Evolutionary conservation across 352 stramenopile genomes (phyloP), one percentile per base, ranked within the genome.

Genomic region (Hyaloperonospora brassicae): DNA sequence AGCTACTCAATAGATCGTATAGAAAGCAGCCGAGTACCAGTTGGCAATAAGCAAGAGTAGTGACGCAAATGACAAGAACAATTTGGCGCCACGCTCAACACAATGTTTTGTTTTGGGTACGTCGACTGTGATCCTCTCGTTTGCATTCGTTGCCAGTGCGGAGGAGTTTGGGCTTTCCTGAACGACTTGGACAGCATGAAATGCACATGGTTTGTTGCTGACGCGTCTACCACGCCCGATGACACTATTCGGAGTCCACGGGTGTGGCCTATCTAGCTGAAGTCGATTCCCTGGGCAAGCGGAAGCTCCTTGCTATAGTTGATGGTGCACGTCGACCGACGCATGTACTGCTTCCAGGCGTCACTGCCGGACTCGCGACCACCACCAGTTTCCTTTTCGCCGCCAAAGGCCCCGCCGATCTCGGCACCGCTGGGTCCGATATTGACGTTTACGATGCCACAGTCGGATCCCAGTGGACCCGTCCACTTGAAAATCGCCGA

Each of bases 341-440:
- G 86, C 86, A 96, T 96, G 84, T 97, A 97, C 68, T 95, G 83
- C 77, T 97, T 97, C 89, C 89, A 97, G 12, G 86, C 69, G 49
- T 97, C 89, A 52, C 81, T 95, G 48, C 89, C 89, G 22, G 81
- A 95, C 59, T 97, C 89, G 46, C 89, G 83, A 45, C 89, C 89
- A 9, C 88, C 86, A 17, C 89, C 89, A 31, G 89, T 97, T 52
- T 96, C 86, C 72, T 97, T 97, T 55, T 97, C 87, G 21, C 89
- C 89, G 13, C 89, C 89, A 50, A 97, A 97, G 13, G 89, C 89
- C 40, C 89, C 88, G 24, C 89, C 89, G 56, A 97, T 97, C 65
- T 97, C 89, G 41, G 89, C 89, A 50, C 89, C 89, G 30, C 82
- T 95, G 10, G 88, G 84, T 17, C 86, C 86, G 44, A 95, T 97